Percentiles rank a stretch among this genome's conserved stretches.
Conservation (phyloP, 2,329 filamentous ascomycete species). For the Davidsoniella neocaledoniae region DNA sequence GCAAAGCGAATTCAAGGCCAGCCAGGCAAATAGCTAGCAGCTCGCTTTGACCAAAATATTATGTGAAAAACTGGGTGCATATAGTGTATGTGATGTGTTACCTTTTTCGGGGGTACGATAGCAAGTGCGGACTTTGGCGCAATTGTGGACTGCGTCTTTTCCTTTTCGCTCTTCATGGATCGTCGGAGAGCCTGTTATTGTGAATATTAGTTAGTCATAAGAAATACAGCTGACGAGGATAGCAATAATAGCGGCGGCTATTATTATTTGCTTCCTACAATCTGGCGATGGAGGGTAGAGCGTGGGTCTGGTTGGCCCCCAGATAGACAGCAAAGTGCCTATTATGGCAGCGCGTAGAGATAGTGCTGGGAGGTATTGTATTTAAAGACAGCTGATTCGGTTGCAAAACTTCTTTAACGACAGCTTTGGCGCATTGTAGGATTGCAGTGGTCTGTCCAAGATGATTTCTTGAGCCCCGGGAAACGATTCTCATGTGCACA, state of each 20-base stretch:
- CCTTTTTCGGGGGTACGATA: constrained; percentile 87
- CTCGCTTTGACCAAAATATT: not conserved
- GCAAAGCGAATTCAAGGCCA: not conserved
- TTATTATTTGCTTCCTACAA: not conserved
- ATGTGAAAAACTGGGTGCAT: not conserved
- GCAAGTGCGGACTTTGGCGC: constrained; percentile 73
- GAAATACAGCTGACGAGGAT: not conserved
- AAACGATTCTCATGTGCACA: too few relatives aligned
- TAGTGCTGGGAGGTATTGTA: too few relatives aligned
- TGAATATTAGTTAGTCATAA: constrained; percentile 26
- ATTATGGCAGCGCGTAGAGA: too few relatives aligned
- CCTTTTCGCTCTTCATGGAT: constrained; percentile 83
- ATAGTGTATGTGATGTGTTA: constrained; percentile 22
- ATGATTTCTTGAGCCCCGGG: too few relatives aligned
- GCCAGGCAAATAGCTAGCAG: not conserved
- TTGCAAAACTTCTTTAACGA: too few relatives aligned
- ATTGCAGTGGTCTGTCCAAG: too few relatives aligned
- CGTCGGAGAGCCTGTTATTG: constrained; percentile 55
- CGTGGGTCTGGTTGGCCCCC: not conserved
- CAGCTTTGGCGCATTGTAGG: too few relatives aligned
- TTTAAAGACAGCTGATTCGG: too few relatives aligned
- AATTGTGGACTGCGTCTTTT: constrained; percentile 57
- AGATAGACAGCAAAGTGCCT: too few relatives aligned
- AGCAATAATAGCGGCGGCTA: not conserved
- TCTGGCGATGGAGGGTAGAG: not conserved